Percentiles rank a stretch among this genome's conserved stretches.
These are phyloP conservation scores for Talaromyces pinophilus DNA, from an alignment of 2,329 filamentous ascomycete genomes.

Conservation along the genomic window DNA sequence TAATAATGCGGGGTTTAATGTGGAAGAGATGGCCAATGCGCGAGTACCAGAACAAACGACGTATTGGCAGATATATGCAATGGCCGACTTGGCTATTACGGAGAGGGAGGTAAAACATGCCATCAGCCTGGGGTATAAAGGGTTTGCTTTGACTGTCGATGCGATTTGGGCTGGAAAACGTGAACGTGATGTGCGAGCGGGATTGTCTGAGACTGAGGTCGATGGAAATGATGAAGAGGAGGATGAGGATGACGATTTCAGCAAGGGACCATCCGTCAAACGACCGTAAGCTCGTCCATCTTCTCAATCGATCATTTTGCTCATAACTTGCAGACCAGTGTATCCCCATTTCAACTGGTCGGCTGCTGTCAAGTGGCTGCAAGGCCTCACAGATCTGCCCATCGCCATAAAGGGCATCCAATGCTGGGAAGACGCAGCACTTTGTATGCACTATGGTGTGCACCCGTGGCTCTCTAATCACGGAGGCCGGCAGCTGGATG, in stretches of 20 bases:
- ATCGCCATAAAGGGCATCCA: neutral
- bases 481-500: neutral
- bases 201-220: neutral
- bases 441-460: neutral
- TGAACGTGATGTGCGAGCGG: neutral
- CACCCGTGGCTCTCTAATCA: neutral
- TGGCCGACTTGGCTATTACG: neutral
- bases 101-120: neutral
- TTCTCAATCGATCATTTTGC: neutral
- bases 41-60: neutral
- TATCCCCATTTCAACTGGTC: neutral
- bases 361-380: neutral
- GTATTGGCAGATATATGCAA: neutral
- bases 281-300: neutral
- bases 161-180: neutral
- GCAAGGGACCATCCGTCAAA: neutral
- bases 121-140: neutral
- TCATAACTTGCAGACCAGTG: neutral
- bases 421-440: neutral
- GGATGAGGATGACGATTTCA: neutral
- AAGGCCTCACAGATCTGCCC: neutral
- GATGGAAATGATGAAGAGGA: neutral
- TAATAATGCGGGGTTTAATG: neutral
- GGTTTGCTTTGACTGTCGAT: neutral
- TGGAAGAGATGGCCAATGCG: neutral